Base-by-base conservation (phyloP, 257 asterid species). In the Solanum chiquidenum region DNA sequence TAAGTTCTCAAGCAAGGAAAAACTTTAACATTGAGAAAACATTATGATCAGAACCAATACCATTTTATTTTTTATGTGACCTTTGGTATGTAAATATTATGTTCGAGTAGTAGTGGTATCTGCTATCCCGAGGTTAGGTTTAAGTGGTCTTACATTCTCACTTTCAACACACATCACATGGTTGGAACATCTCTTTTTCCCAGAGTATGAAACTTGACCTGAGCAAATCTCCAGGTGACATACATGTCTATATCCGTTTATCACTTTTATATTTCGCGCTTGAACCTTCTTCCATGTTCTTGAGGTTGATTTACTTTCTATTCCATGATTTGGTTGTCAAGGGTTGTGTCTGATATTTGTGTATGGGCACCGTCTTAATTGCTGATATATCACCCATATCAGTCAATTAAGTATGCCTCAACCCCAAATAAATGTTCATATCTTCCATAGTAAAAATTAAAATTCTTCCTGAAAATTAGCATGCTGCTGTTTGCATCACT, bases 401-500 rank as follows among this genome's bases (percentile, higher is more conserved):
- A 31, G 29, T 21, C n/a, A n/a, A 60, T 49, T 31, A 29, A 18
- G 18, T 44, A 31, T 1, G 31, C 31, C 29, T 46, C 66, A 60
- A 38, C 16, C 25, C 79, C n/a, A 66, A 66, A 33, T 42, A 25
- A 31, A 76, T 86, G 72, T 33, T 71, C 27, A 83, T 75, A 27
- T 13, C 73, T 58, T 68, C 44, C 49, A 37, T 87, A 21, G 35
- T 85, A 37, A 25, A 40, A 46, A 29, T 29, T 29, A 29, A n/a
- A 29, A 9, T 25, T 52, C 12, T 14, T 62, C 58, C 20, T 29
- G 42, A 49, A 82, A 31, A 82, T 82, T 49, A 49, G 12, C 31
- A 82, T 49, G 44, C 44, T 82, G 66, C n/a, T 82, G 69, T 49
- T 49, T 58, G 86, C 86, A 84, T 90, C 69, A 86, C 89, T 89